Conservation (phyloP, 495 filamentous ascomycete species). For the Xylaria bambusicola region DNA sequence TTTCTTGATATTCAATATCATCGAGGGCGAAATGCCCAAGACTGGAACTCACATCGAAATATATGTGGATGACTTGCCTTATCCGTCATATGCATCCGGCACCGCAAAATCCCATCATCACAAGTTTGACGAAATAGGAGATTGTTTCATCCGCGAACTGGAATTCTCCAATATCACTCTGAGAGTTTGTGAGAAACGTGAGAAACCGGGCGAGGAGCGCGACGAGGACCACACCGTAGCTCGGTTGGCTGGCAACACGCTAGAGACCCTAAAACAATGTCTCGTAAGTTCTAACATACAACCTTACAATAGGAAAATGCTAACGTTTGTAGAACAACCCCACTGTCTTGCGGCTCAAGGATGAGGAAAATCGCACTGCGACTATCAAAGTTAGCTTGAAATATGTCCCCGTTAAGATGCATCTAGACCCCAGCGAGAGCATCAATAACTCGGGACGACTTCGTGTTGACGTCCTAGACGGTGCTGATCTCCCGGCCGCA, state of each 20-base stretch:
- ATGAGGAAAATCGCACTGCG: constrained; percentile 72
- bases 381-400: constrained; percentile 88
- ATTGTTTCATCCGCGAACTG: constrained; percentile 93
- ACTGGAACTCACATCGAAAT: constrained; percentile 81
- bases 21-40: constrained; percentile 80
- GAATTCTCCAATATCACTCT: constrained; percentile 93
- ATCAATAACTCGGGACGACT: constrained; percentile 98
- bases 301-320: neutral
- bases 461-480: constrained; percentile 87
- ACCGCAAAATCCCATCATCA: constrained; percentile 65
- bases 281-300: constrained; percentile 59
- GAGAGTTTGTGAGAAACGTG: constrained; percentile 71
- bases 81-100: constrained; percentile 81
- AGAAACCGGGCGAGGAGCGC: constrained; percentile 71
- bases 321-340: constrained; percentile 71
- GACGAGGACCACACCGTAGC: constrained; percentile 73
- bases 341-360: constrained; percentile 74
- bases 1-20: constrained; percentile 89
- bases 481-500: constrained; percentile 80
- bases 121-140: constrained; percentile 85
- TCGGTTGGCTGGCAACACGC: constrained; percentile 79
- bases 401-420: constrained; percentile 92
- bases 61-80: constrained; percentile 90
- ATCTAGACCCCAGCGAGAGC: constrained; percentile 88
- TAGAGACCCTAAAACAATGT: constrained; percentile 82